Conservation (phyloP, 1,284 basidiomycete genomes). For the Tilletia setariae region DNA sequence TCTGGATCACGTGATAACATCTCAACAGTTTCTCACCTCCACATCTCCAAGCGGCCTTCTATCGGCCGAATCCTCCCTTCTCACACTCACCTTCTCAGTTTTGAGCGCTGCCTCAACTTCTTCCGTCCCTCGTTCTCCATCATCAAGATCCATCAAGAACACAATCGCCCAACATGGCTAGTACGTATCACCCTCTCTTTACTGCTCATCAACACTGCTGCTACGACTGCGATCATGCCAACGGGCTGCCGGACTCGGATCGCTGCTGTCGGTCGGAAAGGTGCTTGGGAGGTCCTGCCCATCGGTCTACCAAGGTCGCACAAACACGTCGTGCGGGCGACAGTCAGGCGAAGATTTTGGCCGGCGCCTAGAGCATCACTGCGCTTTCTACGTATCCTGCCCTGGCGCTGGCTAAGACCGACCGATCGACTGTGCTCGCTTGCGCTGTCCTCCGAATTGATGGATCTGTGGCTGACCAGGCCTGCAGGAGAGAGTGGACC, state of each 20-base stretch:
- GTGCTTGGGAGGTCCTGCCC: not conserved
- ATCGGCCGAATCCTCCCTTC: not conserved
- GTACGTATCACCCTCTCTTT: not conserved
- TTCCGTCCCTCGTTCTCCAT: not conserved
- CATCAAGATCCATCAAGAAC: constrained; percentile 15
- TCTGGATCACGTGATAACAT: not conserved
- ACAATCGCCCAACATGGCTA: constrained; percentile 15
- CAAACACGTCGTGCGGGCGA: no score
- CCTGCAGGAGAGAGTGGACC: no score
- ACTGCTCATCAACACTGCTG: not conserved
- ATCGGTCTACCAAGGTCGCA: not conserved
- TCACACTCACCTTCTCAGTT: not conserved
- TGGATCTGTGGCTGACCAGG: no score
- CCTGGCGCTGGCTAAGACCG: no score
- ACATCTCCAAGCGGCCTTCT: not conserved
- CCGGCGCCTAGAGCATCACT: not conserved
- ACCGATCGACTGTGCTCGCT: no score
- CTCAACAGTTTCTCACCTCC: not conserved
- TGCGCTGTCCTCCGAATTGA: no score
- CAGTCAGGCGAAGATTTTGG: no score
- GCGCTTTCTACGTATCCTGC: no score
- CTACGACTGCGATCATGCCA: not conserved
- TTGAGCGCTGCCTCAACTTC: no score
- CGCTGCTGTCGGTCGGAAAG: not conserved
- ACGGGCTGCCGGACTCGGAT: not conserved